phyloP scores from a whole-genome alignment of 192 early-diverging fungal genomes.

The Piromyces sp. region DNA sequence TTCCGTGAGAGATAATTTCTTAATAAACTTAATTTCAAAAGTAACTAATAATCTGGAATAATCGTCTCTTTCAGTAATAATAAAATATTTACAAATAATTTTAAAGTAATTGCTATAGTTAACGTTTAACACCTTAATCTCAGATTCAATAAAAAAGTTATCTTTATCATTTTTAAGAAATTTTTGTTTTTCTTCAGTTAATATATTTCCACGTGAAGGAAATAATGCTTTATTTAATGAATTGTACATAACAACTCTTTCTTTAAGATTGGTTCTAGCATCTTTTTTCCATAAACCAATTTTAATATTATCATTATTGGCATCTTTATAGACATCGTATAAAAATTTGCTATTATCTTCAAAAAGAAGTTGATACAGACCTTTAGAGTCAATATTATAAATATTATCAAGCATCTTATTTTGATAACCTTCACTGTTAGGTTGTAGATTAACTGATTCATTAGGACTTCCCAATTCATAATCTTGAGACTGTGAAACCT shows the following conservation, averaged over 20 bases:
- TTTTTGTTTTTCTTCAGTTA: background rate
- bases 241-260: background rate
- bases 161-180: background rate
- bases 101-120: background rate
- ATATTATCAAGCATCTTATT: background rate
- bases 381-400: background rate
- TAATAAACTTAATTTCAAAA: background rate
- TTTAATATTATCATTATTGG: background rate
- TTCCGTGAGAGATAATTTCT: background rate
- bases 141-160: background rate
- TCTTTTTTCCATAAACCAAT: background rate
- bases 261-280: background rate
- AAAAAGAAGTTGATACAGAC: background rate
- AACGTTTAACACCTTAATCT: background rate
- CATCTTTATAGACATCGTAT: background rate
- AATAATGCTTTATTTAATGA: background rate
- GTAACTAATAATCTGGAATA: background rate
- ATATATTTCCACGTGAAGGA: background rate
- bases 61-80: background rate
- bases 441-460: background rate
- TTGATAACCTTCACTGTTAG: background rate
- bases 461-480: background rate
- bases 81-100: background rate
- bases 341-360: background rate
- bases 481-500: background rate